Evolutionary conservation across 2,329 filamentous ascomycete species (phyloP), one percentile per base, ranked within the genome.

Genomic region (Nigrospora sphaerica): DNA sequence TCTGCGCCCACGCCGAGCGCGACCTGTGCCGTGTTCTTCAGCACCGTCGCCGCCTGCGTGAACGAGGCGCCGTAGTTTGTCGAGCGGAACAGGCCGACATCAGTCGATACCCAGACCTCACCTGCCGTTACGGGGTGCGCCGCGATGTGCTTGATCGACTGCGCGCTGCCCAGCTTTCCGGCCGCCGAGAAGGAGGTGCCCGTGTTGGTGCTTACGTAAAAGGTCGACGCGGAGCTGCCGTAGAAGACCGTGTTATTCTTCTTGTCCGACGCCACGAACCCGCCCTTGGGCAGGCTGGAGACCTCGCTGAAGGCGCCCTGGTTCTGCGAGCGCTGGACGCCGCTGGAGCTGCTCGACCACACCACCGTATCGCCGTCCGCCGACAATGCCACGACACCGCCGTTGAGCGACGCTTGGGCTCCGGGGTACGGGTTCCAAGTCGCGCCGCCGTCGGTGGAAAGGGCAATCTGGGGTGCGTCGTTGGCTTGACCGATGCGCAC

Each of bases 71-170:
- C 78, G 33, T 64, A 77, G 57, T 81, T 59, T 6, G 69, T 73
- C 11, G 73, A 77, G 52, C 71, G 71, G 63, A 75, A 80, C 41
- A 82, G 60, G 6, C 78, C 78, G 0, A 55, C 62, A 45, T 79
- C 67, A 0, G 77, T 80, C 1, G 77, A 78, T 2, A 77, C 76
- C 61, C 72, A 78, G 41, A 87, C 71, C 41, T 81, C 77, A 12
- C 84, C 82, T 0, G 78, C 76, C 12, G 69, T 67, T 6, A 72
- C 69, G 0, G 81, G 80, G 50, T 83, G 71, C 1, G 69, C 70
- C 14, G 75, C 76, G 11, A 86, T 70, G 32, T 74, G 71, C 35
- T 80, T 80, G 47, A 85, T 65, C 16, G 65, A 58, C 2, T 62
- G 68, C 3, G 65, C 68, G n/a, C 63, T 62, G 3, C 59, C 63